These are phyloP conservation scores for Septoria petroselini DNA, from an alignment of 2,329 filamentous ascomycete genomes.

Conservation along the genomic window DNA sequence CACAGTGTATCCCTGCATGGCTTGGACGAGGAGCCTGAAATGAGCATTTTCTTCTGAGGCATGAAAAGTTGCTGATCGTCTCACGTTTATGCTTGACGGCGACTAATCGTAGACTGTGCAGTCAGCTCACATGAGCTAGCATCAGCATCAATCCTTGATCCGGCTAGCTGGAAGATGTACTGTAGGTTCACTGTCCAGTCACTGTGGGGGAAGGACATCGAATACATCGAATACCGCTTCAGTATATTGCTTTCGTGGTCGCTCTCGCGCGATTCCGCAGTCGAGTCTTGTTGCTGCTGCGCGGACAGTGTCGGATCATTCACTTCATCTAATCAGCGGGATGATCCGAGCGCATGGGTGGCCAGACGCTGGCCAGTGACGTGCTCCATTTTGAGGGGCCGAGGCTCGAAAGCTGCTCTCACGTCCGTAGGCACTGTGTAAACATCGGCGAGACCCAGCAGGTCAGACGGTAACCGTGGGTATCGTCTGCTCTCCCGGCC, in stretches of 20 bases:
- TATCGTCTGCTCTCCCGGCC: neutral
- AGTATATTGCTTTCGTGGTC: no score
- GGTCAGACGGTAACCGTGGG: neutral
- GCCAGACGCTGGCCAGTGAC: neutral
- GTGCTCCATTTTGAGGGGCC: conserved; percentile 2
- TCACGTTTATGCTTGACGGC: no score
- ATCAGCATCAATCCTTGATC: no score
- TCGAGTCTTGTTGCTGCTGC: neutral
- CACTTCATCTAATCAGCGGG: conserved; percentile 8
- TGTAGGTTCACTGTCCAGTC: no score
- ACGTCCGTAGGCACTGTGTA: neutral
- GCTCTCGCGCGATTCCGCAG: neutral
- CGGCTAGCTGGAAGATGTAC: no score
- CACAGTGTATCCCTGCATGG: neutral
- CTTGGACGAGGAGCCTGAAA: no score
- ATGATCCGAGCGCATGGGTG: conserved; percentile 1
- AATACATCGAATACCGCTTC: no score
- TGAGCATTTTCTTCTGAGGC: no score
- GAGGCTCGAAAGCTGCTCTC: neutral
- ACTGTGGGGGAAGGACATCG: no score
- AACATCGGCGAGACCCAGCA: conserved; percentile 6
- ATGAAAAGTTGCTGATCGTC: no score
- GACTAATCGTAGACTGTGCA: no score
- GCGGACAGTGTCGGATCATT: neutral
- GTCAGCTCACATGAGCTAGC: no score